phyloP scores from a whole-genome alignment of 2,329 filamentous ascomycete genomes.

The Neopestalotiopsis sp. region DNA sequence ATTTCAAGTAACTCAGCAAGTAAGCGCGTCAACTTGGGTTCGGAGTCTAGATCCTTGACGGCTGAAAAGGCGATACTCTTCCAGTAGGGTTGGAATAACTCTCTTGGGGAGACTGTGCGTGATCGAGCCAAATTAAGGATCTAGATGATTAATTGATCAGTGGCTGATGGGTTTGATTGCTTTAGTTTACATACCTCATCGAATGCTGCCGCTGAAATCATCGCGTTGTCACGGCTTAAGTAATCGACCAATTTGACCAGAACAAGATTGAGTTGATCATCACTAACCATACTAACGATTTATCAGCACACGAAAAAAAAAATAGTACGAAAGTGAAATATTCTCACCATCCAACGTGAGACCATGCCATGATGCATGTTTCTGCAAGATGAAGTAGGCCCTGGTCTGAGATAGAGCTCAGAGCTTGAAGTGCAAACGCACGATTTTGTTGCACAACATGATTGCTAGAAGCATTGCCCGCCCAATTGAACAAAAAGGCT shows the following conservation, averaged over 20 bases:
- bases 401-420: constrained; percentile 75
- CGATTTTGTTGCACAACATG: constrained; percentile 67
- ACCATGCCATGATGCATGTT: constrained; percentile 84
- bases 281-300: constrained; percentile 64
- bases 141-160: constrained; percentile 27
- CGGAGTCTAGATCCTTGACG: constrained; percentile 79
- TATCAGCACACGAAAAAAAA: constrained; percentile 14
- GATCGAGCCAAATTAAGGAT: constrained; percentile 74
- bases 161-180: constrained; percentile 4
- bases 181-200: constrained; percentile 65
- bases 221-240: constrained; percentile 79
- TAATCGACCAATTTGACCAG: constrained; percentile 86
- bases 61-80: constrained; percentile 80
- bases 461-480: constrained; percentile 33
- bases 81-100: constrained; percentile 88
- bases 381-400: constrained; percentile 74
- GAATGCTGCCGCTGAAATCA: constrained; percentile 82
- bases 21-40: constrained; percentile 81
- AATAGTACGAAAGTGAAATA: neutral
- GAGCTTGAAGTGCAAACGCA: constrained; percentile 70
- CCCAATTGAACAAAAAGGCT: constrained; percentile 65
- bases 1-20: constrained; percentile 83
- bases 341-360: constrained; percentile 75
- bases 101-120: constrained; percentile 65
- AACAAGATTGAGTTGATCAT: constrained; percentile 86